Evolutionary conservation across 2,329 filamentous ascomycete genomes (phyloP), one percentile per base, ranked within the genome.

Genomic region (Clarireedia sp.): DNA sequence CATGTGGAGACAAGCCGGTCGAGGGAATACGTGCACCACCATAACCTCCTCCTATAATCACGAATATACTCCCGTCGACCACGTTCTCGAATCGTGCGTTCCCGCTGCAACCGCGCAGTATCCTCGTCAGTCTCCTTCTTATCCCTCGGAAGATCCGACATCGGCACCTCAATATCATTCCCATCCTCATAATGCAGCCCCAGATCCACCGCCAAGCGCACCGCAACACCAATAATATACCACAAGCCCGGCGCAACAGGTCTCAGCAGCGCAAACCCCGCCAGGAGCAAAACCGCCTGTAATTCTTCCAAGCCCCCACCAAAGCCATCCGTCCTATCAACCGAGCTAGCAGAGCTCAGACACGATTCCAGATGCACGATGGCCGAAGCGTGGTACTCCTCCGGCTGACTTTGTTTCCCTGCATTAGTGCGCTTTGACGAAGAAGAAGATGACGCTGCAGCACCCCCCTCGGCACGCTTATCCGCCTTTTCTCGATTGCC

Each of bases 11-110:
- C 92, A 5, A 97, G 82, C n/a, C 92, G 82, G 71, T 97, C 92
- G 54, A 97, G 83, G 5, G 89, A 92, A 71, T 97, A 97, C 1
- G 91, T 91, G 72, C 90, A 96, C 92, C 94, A 97, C 90, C 91
- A 97, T 14, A 97, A 76, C 33, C 92, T 81, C 55, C 92, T 80
- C 51, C 90, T 83, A 60, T 96, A 79, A 69, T 97, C 94, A 52
- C 92, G 83, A 40, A 90, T 79, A 79, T 90, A 96, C 70, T 95
- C 83, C 56, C 89, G 80, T 48, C 87, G 80, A 19, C 86, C 76
- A 70, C 85, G 71, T 75, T 87, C 78, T 70, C 77, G 66, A 17
- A 64, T 59, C 44, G 62, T 69, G 47, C 64, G 62, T 54, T 64
- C 64, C 41, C 70, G 59, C 65, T 71, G 61, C 64, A 70, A 61